These are phyloP conservation scores for Lolium perenne DNA, from an alignment of 176 grass and related monocot species.

Conservation along the genomic window DNA sequence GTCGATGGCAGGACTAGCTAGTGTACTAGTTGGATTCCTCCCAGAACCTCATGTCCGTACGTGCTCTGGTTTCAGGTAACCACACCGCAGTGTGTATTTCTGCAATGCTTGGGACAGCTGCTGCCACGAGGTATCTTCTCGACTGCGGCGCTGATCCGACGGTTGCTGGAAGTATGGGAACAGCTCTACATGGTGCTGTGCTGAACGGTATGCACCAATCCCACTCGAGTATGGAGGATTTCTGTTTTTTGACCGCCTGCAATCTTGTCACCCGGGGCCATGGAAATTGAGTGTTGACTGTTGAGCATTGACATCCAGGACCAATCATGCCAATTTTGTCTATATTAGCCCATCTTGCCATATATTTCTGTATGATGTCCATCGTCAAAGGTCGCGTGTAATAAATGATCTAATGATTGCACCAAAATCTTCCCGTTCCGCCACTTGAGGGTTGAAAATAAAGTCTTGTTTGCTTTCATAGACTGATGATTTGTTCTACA, in stretches of 20 bases:
- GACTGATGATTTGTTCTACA: not conserved
- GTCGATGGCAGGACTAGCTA: too few relatives aligned
- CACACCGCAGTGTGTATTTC: not conserved
- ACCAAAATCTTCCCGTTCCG: not conserved
- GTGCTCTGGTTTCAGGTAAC: not conserved
- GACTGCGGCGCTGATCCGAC: not conserved
- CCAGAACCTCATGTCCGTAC: not conserved
- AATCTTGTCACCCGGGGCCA: not conserved
- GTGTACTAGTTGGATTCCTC: too few relatives aligned
- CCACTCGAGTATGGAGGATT: not conserved
- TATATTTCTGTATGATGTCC: not conserved
- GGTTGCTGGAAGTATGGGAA: not conserved
- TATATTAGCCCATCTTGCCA: not conserved
- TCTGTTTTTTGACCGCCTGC: not conserved
- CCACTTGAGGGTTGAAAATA: not conserved
- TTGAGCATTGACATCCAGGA: not conserved
- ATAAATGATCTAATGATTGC: not conserved
- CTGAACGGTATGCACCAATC: not conserved
- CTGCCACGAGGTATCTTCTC: not conserved
- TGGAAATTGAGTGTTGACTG: not conserved
- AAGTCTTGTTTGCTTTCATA: not conserved
- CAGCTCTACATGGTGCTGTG: constrained; percentile 13
- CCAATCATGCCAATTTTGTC: not conserved
- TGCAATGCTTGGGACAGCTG: not conserved
- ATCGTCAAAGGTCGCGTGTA: not conserved